Percentiles rank a stretch among this genome's conserved stretches.
phyloP scores from a whole-genome alignment of 257 asterid species.

The Anisodus tanguticus region DNA sequence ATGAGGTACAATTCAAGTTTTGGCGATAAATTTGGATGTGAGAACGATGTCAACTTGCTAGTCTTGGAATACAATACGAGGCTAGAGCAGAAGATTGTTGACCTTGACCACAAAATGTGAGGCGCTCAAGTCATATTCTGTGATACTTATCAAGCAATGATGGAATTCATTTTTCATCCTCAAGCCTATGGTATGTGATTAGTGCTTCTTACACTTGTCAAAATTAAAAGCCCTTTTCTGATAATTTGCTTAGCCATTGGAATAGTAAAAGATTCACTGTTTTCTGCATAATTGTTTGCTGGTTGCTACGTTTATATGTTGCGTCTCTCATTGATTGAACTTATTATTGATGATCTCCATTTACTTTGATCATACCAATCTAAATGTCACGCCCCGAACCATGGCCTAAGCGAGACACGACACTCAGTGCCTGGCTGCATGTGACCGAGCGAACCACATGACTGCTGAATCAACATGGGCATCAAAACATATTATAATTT shows the following conservation, averaged over 20 bases:
- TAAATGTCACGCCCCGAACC: not conserved
- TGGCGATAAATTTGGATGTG: slow-evolving; percentile 40
- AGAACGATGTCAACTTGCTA: slow-evolving; percentile 50
- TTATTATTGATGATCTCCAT: not conserved
- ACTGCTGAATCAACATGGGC: too few species aligned
- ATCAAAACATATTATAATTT: too few species aligned
- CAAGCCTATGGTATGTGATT: slow-evolving; percentile 46
- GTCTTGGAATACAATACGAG: slow-evolving; percentile 54
- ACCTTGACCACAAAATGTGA: slow-evolving; percentile 44
- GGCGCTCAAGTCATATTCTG: slow-evolving; percentile 50
- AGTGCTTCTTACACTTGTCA: not conserved
- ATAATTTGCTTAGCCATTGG: not conserved
- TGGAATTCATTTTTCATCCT: slow-evolving; percentile 60
- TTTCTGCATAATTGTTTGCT: not conserved
- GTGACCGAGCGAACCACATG: too few species aligned
- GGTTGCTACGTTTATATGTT: not conserved
- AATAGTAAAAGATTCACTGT: not conserved
- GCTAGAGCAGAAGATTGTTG: slow-evolving; percentile 54
- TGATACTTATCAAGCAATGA: slow-evolving; percentile 55
- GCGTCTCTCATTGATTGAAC: not conserved
- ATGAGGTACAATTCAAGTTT: slow-evolving; percentile 29
- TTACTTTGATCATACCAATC: not conserved
- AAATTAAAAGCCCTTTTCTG: not conserved
- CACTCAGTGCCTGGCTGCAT: too few species aligned
- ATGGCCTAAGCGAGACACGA: too few species aligned